Evolutionary conservation across 1,284 basidiomycete species (phyloP).

Genomic region (Fistulinella cinereoalba): DNA sequence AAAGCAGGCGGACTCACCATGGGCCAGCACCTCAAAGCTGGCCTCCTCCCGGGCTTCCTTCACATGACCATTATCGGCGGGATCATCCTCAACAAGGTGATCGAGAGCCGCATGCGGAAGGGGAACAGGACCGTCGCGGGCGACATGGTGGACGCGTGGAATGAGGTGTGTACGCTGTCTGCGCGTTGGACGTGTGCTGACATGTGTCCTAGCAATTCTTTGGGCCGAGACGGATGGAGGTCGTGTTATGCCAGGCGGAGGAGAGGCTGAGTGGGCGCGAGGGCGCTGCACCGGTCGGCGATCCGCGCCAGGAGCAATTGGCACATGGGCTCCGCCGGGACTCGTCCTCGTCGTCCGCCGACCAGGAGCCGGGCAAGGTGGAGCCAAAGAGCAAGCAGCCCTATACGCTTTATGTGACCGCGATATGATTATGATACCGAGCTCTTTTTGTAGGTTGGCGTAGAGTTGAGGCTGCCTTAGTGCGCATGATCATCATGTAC

Average conservation of each 20-base stretch:
- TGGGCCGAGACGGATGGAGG: slow-evolving; percentile 32
- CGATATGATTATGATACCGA: no score
- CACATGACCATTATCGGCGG: slow-evolving; percentile 17
- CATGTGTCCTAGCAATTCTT: slow-evolving; percentile 29
- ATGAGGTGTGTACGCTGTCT: slow-evolving; percentile 20
- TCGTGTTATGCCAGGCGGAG: slow-evolving; percentile 24
- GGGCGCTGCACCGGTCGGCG: slow-evolving; percentile 21
- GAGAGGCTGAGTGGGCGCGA: slow-evolving; percentile 28
- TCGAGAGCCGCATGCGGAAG: no score
- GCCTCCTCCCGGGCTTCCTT: slow-evolving; percentile 24
- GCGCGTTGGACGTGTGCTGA: not conserved
- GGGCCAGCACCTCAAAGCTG: slow-evolving; percentile 31
- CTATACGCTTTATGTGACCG: no score
- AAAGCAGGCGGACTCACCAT: slow-evolving; percentile 19
- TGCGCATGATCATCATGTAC: no score
- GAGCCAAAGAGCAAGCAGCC: no score
- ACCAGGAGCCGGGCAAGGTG: no score
- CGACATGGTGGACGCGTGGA: slow-evolving; percentile 35
- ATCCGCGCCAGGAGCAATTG: slow-evolving; percentile 20
- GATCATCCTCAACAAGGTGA: slow-evolving; percentile 25
- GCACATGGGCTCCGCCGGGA: slow-evolving; percentile 14
- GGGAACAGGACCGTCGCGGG: slow-evolving; percentile 29
- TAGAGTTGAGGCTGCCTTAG: no score
- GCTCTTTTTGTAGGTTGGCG: no score
- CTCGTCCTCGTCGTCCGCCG: no score